phyloP scores from a whole-genome alignment of 75 land plant species.

The Cunninghamia lanceolata region DNA sequence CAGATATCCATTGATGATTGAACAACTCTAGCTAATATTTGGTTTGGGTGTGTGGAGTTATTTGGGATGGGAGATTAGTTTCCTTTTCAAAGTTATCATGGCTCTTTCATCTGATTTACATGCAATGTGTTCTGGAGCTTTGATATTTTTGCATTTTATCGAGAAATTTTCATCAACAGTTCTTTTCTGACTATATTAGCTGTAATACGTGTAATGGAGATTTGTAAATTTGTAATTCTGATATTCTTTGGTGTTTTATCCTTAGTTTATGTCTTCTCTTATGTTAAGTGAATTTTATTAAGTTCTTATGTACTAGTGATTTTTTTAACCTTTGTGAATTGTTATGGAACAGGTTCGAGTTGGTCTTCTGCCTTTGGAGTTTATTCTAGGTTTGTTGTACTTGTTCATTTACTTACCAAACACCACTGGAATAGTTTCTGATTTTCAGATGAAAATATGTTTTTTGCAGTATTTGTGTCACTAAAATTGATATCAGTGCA shows the following conservation, averaged over 20 bases:
- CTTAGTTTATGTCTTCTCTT: not conserved
- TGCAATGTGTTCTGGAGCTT: not conserved
- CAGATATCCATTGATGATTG: not conserved
- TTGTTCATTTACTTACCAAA: not conserved
- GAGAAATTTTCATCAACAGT: not conserved
- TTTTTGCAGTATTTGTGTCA: not conserved
- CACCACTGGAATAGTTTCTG: not conserved
- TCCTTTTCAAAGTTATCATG: not conserved
- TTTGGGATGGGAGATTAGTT: not conserved
- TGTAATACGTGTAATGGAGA: not conserved
- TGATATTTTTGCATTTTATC: not conserved
- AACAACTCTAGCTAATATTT: not conserved
- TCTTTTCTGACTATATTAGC: not conserved
- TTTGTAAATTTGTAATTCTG: not conserved
- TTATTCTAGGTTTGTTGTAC: conserved; percentile 34
- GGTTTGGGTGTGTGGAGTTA: not conserved
- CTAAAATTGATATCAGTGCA: not conserved
- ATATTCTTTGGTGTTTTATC: not conserved
- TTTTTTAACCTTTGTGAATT: not conserved
- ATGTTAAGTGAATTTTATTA: not conserved
- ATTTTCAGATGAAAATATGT: not conserved
- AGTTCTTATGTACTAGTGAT: not conserved
- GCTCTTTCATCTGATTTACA: not conserved
- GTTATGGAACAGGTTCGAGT: conserved; percentile 28
- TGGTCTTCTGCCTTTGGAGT: conserved; percentile 41